These are phyloP conservation scores for Myriosclerotinia scirpicola DNA, from an alignment of 2,329 filamentous ascomycete genomes.

Conservation along the genomic window DNA sequence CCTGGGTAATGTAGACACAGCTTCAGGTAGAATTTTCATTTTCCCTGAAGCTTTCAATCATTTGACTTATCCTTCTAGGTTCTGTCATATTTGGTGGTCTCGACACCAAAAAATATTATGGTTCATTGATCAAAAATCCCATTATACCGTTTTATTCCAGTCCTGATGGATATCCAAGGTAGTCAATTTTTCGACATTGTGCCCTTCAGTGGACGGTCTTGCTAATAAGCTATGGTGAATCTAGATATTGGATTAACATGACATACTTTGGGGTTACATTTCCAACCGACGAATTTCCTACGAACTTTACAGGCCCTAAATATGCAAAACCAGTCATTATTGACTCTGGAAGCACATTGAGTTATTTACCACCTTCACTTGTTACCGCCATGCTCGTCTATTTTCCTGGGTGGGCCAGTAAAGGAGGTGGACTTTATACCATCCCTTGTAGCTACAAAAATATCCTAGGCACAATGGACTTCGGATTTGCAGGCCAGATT, in stretches of 20 bases:
- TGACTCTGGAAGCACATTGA: constrained; percentile 30
- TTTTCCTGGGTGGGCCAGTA: constrained; percentile 26
- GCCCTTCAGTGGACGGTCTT: neutral
- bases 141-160: constrained; percentile 27
- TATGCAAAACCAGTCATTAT: constrained; percentile 27
- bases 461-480: constrained; percentile 27
- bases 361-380: constrained; percentile 24
- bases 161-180: constrained; percentile 27
- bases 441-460: constrained; percentile 23
- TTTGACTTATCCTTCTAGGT: constrained; percentile 21
- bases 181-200: neutral
- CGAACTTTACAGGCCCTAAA: neutral
- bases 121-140: constrained; percentile 27
- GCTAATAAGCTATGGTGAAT: constrained; percentile 1
- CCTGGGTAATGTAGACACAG: constrained; percentile 26
- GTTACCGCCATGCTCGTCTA: constrained; percentile 25
- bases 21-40: constrained; percentile 22
- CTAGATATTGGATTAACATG: constrained; percentile 33
- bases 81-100: constrained; percentile 33
- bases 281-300: constrained; percentile 17
- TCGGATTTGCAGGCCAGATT: constrained; percentile 27
- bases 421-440: constrained; percentile 25
- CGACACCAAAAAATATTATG: constrained; percentile 31
- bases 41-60: neutral
- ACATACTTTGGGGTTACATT: constrained; percentile 29